Evolutionary conservation across 176 grass and related monocot species (phyloP).

Genomic region (Pontederia crassipes): DNA sequence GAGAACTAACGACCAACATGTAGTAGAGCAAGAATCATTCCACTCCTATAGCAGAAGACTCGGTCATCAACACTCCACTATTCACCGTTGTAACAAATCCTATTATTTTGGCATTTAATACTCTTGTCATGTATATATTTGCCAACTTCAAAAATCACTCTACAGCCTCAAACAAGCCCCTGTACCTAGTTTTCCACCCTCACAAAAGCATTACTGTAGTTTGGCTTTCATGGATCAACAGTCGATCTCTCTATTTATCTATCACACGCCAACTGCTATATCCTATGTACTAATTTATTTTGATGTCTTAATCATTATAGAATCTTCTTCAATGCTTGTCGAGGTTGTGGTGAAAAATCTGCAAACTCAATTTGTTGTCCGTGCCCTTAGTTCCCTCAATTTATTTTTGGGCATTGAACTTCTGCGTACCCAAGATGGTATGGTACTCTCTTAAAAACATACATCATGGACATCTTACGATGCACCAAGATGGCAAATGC

Average conservation of each 20-base stretch:
- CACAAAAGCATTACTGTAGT: background rate
- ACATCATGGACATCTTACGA: background rate
- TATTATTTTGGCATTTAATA: no score
- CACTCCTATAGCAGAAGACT: no score
- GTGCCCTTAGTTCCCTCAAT: background rate
- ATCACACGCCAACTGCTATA: background rate
- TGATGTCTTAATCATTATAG: background rate
- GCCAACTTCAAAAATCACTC: background rate
- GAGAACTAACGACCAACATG: no score
- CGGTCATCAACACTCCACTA: no score
- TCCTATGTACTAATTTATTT: background rate
- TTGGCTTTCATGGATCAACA: no score
- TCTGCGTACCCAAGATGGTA: background rate
- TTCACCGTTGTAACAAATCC: no score
- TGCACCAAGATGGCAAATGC: background rate
- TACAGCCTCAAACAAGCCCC: background rate
- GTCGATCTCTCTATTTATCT: background rate
- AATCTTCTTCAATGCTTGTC: background rate
- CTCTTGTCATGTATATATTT: no score
- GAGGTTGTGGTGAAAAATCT: no score
- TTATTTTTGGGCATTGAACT: conserved; percentile 1
- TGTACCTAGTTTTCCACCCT: background rate
- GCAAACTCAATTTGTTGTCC: background rate
- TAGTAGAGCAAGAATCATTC: no score
- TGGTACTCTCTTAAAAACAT: background rate